phyloP scores from a whole-genome alignment of 805 yeast species.

The Cyberlindnera xishuangbannaensis region DNA sequence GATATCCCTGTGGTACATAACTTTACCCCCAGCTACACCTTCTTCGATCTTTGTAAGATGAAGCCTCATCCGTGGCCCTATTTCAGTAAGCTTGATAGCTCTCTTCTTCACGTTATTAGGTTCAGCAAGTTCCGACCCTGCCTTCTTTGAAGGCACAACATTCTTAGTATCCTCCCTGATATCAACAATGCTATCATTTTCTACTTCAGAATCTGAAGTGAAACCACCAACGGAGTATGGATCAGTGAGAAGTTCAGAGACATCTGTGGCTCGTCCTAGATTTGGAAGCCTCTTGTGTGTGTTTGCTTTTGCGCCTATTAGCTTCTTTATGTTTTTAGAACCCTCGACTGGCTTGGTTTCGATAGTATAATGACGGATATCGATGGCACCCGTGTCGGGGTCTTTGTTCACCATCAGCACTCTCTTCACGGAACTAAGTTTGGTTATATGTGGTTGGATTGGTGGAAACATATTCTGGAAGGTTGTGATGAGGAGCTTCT shows the following conservation, averaged over 20 bases:
- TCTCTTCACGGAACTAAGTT: constrained; percentile 68
- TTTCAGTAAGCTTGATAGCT: constrained; percentile 87
- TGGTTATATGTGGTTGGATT: constrained; percentile 77
- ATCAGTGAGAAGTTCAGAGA: constrained; percentile 78
- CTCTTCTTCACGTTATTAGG: constrained; percentile 43
- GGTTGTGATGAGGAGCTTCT: constrained; percentile 78
- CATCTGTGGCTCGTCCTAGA: constrained; percentile 55
- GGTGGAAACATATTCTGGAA: constrained; percentile 97
- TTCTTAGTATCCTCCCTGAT: constrained; percentile 30
- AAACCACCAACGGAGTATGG: constrained; percentile 75
- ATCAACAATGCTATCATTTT: constrained; percentile 81
- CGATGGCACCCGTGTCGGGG: constrained; percentile 64
- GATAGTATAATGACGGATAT: constrained; percentile 84
- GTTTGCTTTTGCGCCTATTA: constrained; percentile 21
- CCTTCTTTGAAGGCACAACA: constrained; percentile 18
- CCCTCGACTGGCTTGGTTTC: constrained; percentile 79
- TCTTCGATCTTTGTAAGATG: constrained; percentile 84
- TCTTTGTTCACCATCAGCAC: constrained; percentile 80
- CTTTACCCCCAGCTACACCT: constrained; percentile 84
- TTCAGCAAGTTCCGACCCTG: constrained; percentile 18
- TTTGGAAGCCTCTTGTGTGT: constrained; percentile 23
- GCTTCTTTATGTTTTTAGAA: constrained; percentile 22
- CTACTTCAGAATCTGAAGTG: constrained; percentile 91
- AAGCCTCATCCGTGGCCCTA: constrained; percentile 85
- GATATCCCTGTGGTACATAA: constrained; percentile 72